Evolutionary conservation across 441 rosid genomes (phyloP), one percentile per base, ranked within the genome.

Genomic region (Brassica hybrid): DNA sequence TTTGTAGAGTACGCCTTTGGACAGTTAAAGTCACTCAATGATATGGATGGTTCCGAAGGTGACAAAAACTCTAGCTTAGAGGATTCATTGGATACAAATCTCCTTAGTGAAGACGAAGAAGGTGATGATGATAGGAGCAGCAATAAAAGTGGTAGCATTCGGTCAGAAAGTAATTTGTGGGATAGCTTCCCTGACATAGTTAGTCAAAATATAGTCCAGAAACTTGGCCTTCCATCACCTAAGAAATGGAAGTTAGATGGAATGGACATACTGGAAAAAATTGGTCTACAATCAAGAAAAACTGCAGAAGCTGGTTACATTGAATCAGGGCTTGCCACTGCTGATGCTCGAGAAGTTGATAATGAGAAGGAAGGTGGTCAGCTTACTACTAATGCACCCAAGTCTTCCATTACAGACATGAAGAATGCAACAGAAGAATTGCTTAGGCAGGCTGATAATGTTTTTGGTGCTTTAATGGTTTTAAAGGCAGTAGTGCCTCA

Each of bases 1-100:
- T 93, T 93, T 86, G 99, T 95, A 69, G 93, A 95, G 86, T 85
- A 83, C 84, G 95, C 96, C 68, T 95, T 95, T 76, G 96, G 96
- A 62, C 97, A 86, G 85, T 74, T 93, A 71, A 91, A 91, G 81
- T 83, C 96, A 76, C 85, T 91, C 82, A 90, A 85, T 79, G 92
- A 85, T 75, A 32, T 5, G 9, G 48, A 60, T 62, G 71, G 41
- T 38, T 60, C 59, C 19, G 85, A 83, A 76, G 81, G 73, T 30
- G 65, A 52, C 30, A 67, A 57, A 45, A 80, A 65, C 21, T 52
- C 69, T 63, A 79, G 71, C 72, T 77, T 81, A 21, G 80, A 79
- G 60, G 60, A 67, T 66, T 67, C 89, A 69, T 66, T 41, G 5
- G 80, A 66, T 72, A 76, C 84, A 45, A 65, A 82, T 32, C 60